These are phyloP conservation scores for Leccinellum luteum DNA, from an alignment of 768 basidiomycete species.

Conservation along the genomic window DNA sequence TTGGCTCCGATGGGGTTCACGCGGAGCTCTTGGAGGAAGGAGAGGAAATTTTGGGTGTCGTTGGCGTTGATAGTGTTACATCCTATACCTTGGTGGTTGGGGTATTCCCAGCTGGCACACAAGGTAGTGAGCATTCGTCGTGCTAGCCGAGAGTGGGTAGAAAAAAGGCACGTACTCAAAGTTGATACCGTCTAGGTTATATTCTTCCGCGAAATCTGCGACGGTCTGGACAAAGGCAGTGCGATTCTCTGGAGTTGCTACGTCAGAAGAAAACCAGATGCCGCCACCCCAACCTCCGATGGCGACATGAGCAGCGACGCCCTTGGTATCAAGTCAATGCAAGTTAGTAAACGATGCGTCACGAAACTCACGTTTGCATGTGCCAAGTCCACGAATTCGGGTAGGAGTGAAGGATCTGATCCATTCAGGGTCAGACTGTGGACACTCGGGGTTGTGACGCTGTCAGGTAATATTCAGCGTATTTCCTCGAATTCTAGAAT, in stretches of 20 bases:
- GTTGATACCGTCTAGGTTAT: constrained; percentile 53
- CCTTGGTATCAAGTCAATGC: constrained; percentile 36
- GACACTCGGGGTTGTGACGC: constrained; percentile 34
- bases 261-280: constrained; percentile 56
- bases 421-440: constrained; percentile 30
- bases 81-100: constrained; percentile 57
- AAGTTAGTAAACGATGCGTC: background rate
- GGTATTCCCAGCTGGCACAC: constrained; percentile 78
- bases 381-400: constrained; percentile 52
- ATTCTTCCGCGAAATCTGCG: constrained; percentile 42
- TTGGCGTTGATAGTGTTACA: constrained; percentile 55
- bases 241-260: constrained; percentile 55
- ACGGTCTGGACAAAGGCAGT: constrained; percentile 63
- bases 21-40: constrained; percentile 63
- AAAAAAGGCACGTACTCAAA: constrained; percentile 9
- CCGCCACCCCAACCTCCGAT: constrained; percentile 76
- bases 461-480: constrained; percentile 4
- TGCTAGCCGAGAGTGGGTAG: background rate
- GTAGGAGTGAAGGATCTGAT: constrained; percentile 50
- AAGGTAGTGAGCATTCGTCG: background rate
- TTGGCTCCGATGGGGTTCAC: constrained; percentile 48
- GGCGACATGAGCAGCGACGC: constrained; percentile 54
- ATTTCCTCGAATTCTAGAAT: no score
- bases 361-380: constrained; percentile 19
- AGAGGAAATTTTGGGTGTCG: constrained; percentile 82